phyloP scores from a whole-genome alignment of 2,329 filamentous ascomycete genomes.

The Alternaria ethzedia region DNA sequence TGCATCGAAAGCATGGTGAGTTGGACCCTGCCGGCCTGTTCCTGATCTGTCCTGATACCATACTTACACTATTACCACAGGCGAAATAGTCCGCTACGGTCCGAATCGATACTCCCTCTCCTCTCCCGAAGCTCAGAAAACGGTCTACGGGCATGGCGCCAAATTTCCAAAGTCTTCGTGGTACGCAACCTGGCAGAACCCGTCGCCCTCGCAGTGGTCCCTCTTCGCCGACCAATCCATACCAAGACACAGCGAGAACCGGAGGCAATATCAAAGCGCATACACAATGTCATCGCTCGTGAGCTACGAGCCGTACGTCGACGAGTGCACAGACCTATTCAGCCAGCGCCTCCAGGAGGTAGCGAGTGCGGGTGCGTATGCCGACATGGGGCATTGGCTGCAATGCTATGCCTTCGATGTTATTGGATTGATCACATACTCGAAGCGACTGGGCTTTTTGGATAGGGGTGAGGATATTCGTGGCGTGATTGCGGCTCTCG shows the following conservation, averaged over 20 bases:
- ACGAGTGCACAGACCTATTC: constrained; percentile 47
- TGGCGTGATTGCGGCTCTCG: constrained; percentile 8
- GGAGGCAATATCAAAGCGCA: constrained; percentile 33
- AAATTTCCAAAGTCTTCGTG: constrained; percentile 29
- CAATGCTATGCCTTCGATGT: constrained; percentile 52
- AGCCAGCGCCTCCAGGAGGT: constrained; percentile 35
- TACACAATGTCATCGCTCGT: constrained; percentile 34
- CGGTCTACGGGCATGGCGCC: constrained; percentile 26
- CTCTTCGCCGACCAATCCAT: constrained; percentile 50
- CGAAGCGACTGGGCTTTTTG: constrained; percentile 25
- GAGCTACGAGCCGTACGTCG: constrained; percentile 48
- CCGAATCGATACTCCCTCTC: constrained; percentile 16
- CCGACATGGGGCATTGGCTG: constrained; percentile 36
- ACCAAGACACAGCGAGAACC: constrained; percentile 44
- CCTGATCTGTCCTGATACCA: neutral
- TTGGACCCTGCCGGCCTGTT: neutral
- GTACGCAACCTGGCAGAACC: constrained; percentile 22
- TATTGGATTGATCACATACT: constrained; percentile 37
- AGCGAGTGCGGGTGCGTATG: constrained; percentile 14
- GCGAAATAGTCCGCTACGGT: constrained; percentile 13
- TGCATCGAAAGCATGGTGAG: constrained; percentile 18
- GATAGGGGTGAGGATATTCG: constrained; percentile 18
- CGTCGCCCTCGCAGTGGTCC: constrained; percentile 33
- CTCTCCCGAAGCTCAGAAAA: constrained; percentile 14
- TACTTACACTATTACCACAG: neutral